Conservation (phyloP, 2,329 filamentous ascomycete genomes). For the Trichoderma oligosporum region DNA sequence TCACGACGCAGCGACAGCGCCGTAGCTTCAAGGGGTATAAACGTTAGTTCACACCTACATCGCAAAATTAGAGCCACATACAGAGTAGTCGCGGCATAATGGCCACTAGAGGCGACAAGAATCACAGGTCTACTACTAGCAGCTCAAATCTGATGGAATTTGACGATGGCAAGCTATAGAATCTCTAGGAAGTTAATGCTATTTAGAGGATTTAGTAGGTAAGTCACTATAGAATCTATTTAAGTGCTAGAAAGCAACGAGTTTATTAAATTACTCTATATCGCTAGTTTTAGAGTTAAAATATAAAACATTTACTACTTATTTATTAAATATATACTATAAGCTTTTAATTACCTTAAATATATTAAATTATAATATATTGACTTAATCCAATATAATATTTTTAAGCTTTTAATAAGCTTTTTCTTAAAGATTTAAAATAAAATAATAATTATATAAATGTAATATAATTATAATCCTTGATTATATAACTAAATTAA, state of each 20-base stretch:
- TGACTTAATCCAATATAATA: not conserved
- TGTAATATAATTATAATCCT: not conserved
- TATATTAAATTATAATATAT: not conserved
- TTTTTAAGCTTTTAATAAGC: not conserved
- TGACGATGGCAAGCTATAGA: not conserved
- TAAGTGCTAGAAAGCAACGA: not conserved
- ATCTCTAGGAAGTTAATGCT: not conserved
- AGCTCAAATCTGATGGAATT: not conserved
- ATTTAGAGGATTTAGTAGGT: too few relatives aligned
- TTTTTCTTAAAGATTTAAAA: not conserved
- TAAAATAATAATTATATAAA: not conserved
- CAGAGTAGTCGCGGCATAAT: conserved; percentile 20
- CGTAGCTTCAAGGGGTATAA: conserved; percentile 42
- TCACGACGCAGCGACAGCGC: conserved; percentile 71
- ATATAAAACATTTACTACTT: not conserved
- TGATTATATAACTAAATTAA: not conserved
- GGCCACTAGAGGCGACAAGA: not conserved
- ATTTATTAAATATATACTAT: not conserved
- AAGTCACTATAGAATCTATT: not conserved
- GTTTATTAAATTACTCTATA: not conserved
- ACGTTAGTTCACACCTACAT: not conserved
- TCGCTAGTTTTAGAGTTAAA: not conserved
- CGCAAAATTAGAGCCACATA: conserved; percentile 4
- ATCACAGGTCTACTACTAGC: not conserved
- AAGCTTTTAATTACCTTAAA: not conserved